A percentile compares a stretch with the other conserved stretches of the same genome.
Conservation (phyloP, 1,139 yeast genomes). For the Kodamaea plutei region DNA sequence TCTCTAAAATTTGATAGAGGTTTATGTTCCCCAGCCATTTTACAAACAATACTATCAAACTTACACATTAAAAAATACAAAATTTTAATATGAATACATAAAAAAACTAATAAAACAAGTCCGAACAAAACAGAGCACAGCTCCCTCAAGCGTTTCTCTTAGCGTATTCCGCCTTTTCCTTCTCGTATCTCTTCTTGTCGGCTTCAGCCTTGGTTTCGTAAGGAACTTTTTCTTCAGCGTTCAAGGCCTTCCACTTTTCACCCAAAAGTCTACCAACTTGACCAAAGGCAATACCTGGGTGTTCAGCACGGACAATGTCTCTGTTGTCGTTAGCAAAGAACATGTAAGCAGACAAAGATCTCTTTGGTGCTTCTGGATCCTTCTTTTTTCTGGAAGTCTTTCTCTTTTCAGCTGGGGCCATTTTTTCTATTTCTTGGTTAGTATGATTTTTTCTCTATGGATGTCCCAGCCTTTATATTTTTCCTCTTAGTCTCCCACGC, state of each 20-base stretch:
- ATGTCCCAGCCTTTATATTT: slow-evolving; percentile 1
- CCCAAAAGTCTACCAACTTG: slow-evolving; percentile 91
- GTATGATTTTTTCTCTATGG: slow-evolving; percentile 8
- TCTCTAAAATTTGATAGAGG: too few species aligned
- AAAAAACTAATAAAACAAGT: slow-evolving; percentile 1
- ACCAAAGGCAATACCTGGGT: slow-evolving; percentile 92
- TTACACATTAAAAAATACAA: slow-evolving; percentile 1
- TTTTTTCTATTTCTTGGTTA: slow-evolving; percentile 11
- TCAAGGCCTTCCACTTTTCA: slow-evolving; percentile 91
- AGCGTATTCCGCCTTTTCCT: slow-evolving; percentile 87
- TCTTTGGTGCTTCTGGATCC: slow-evolving; percentile 99
- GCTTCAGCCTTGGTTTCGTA: slow-evolving; percentile 90
- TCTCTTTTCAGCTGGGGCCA: slow-evolving; percentile 37
- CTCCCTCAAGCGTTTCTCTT: slow-evolving; percentile 33
- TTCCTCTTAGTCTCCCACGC: slow-evolving; percentile 5
- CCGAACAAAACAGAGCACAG: slow-evolving; percentile 2
- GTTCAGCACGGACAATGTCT: slow-evolving; percentile 88
- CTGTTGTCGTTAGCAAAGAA: slow-evolving; percentile 97
- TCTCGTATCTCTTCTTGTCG: slow-evolving; percentile 96
- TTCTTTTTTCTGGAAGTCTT: slow-evolving; percentile 50
- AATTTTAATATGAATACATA: slow-evolving; percentile 1
- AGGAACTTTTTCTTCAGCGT: slow-evolving; percentile 76
- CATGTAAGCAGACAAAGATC: slow-evolving; percentile 97
- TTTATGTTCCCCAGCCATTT: too few species aligned
- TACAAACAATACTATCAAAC: too few species aligned